Evolutionary conservation across 768 basidiomycete species (phyloP).

Genomic region (Daedalea quercina): DNA sequence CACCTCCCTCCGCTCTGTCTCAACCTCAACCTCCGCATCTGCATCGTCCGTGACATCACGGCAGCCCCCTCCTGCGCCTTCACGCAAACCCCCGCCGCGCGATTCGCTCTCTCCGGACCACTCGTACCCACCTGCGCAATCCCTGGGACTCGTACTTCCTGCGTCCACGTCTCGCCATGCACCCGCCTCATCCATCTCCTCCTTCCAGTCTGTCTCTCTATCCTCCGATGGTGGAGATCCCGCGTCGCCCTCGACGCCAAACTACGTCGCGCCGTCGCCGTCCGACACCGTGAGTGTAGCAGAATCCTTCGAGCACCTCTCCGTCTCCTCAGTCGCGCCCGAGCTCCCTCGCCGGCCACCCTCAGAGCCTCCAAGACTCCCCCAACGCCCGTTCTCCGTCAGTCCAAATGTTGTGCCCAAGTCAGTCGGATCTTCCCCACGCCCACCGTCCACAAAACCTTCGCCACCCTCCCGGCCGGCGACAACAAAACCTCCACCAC

Average conservation of each 20-base stretch:
- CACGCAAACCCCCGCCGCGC: conserved; percentile 20
- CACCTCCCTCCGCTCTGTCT: conserved; percentile 35
- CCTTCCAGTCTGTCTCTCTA: conserved; percentile 78
- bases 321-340: conserved; percentile 47
- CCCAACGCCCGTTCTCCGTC: conserved; percentile 17
- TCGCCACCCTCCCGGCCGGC: conserved; percentile 7
- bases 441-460: background rate
- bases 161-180: conserved; percentile 35
- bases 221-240: conserved; percentile 49
- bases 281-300: conserved; percentile 49
- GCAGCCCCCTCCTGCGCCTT: conserved; percentile 9
- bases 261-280: conserved; percentile 4
- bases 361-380: conserved; percentile 23
- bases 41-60: conserved; percentile 14
- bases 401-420: conserved; percentile 5
- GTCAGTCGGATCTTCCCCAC: conserved; percentile 7
- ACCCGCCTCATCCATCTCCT: conserved; percentile 68
- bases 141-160: conserved; percentile 21
- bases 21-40: conserved; percentile 30
- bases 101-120: conserved; percentile 53
- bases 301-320: conserved; percentile 70
- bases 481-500: conserved; percentile 14
- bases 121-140: conserved; percentile 44
- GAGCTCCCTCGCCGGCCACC: conserved; percentile 32
- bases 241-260: conserved; percentile 14